phyloP scores from a whole-genome alignment of 2,329 filamentous ascomycete genomes.

The Xylaria sp. region DNA sequence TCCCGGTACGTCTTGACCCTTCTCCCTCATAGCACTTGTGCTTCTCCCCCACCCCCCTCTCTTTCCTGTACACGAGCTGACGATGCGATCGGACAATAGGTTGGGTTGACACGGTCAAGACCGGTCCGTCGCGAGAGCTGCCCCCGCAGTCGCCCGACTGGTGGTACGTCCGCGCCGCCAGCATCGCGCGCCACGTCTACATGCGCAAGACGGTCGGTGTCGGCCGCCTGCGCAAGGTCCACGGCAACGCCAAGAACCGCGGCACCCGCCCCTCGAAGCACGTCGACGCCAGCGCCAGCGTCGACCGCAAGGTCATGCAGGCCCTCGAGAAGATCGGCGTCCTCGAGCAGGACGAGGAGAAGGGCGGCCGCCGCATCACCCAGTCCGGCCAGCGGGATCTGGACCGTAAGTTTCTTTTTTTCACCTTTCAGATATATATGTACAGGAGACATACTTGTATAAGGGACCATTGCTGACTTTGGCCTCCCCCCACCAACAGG shows the following conservation, averaged over 20 bases:
- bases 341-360: conserved; percentile 95
- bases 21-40: background rate
- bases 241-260: conserved; percentile 97
- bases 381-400: conserved; percentile 98
- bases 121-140: conserved; percentile 92
- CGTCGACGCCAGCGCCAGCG: conserved; percentile 90
- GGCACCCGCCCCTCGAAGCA: conserved; percentile 89
- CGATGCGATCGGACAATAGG: conserved; percentile 45
- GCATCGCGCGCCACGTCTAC: conserved; percentile 98
- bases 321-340: conserved; percentile 99
- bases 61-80: conserved; percentile 39
- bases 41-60: background rate
- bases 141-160: conserved; percentile 98
- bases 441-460: background rate
- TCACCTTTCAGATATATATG: background rate
- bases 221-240: conserved; percentile 93
- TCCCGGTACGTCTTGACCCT: conserved; percentile 66
- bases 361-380: conserved; percentile 97
- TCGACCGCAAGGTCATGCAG: conserved; percentile 98
- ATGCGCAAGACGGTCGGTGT: conserved; percentile 99
- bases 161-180: conserved; percentile 89
- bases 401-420: conserved; percentile 64
- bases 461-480: conserved; percentile 11
- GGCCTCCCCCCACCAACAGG: conserved; percentile 45
- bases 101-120: conserved; percentile 99